Percentiles rank a stretch among this genome's conserved stretches.
phyloP scores from a whole-genome alignment of 176 grass and related monocot genomes.

The Pontederia paniculata region DNA sequence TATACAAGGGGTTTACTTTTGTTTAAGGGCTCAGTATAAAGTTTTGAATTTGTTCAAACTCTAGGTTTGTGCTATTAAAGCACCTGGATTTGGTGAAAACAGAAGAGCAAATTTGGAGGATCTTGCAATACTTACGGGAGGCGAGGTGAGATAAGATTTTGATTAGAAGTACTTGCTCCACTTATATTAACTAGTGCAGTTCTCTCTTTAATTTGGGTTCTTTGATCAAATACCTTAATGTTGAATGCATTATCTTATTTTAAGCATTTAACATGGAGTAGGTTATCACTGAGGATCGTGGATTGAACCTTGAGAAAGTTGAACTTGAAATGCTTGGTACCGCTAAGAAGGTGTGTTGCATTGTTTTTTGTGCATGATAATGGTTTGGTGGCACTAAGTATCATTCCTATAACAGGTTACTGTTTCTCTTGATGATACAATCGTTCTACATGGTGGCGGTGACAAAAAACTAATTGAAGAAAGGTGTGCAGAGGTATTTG shows the following conservation, averaged over 20 bases:
- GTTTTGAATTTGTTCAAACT: conserved; percentile 11
- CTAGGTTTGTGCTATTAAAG: conserved; percentile 92
- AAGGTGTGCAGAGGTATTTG: conserved; percentile 60
- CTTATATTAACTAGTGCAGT: not conserved
- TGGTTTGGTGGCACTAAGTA: conserved; percentile 13
- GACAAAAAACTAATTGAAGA: conserved; percentile 66
- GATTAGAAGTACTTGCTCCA: not conserved
- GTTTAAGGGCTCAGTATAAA: not conserved
- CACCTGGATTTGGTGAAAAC: conserved; percentile 94
- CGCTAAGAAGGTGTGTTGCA: conserved; percentile 72
- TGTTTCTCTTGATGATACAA: conserved; percentile 78
- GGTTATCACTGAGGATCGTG: conserved; percentile 73
- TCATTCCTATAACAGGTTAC: conserved; percentile 45
- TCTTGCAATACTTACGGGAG: conserved; percentile 75
- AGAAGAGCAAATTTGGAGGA: conserved; percentile 87
- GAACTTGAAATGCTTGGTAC: conserved; percentile 77
- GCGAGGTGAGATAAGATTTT: conserved; percentile 47
- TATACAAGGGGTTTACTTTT: not conserved
- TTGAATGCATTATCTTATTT: conserved; percentile 9
- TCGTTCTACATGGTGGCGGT: conserved; percentile 79
- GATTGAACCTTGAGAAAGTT: conserved; percentile 58
- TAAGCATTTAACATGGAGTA: conserved; percentile 30
- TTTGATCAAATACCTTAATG: not conserved
- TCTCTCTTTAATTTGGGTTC: not conserved
- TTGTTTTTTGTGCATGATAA: conserved; percentile 6